Percentiles rank a stretch among this genome's conserved stretches.
These are phyloP conservation scores for Suillus alpinus DNA, from an alignment of 768 basidiomycete species.

Conservation along the genomic window DNA sequence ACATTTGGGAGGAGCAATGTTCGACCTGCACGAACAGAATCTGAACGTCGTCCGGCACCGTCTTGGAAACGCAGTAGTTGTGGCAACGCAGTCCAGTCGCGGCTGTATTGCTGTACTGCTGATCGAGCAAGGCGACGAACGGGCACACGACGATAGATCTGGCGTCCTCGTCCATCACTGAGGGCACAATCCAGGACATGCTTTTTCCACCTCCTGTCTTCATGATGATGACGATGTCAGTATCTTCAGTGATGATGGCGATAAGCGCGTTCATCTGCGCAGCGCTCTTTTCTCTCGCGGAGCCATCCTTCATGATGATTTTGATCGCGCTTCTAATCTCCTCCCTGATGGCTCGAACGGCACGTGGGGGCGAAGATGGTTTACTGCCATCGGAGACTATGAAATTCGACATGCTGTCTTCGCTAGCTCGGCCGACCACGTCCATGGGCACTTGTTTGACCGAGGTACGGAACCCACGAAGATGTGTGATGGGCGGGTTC, in stretches of 20 bases:
- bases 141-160: neutral
- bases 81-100: neutral
- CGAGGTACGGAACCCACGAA: no score
- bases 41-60: neutral
- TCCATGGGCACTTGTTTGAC: no score
- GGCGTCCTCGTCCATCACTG: neutral
- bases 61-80: neutral
- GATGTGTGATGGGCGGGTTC: no score
- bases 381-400: no score
- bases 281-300: neutral
- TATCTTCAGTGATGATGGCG: neutral
- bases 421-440: no score
- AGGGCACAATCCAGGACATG: neutral
- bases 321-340: neutral
- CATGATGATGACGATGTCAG: neutral
- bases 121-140: neutral
- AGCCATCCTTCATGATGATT: neutral
- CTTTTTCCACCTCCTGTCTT: neutral
- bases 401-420: no score
- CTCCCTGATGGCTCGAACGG: fast-evolving
- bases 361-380: neutral
- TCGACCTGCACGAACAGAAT: neutral
- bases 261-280: neutral
- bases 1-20: neutral
- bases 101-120: neutral